A percentile compares a stretch with the other conserved stretches of the same genome.
Evolutionary conservation across 805 yeast species (phyloP).

Genomic region (Grigorovia humatica): DNA sequence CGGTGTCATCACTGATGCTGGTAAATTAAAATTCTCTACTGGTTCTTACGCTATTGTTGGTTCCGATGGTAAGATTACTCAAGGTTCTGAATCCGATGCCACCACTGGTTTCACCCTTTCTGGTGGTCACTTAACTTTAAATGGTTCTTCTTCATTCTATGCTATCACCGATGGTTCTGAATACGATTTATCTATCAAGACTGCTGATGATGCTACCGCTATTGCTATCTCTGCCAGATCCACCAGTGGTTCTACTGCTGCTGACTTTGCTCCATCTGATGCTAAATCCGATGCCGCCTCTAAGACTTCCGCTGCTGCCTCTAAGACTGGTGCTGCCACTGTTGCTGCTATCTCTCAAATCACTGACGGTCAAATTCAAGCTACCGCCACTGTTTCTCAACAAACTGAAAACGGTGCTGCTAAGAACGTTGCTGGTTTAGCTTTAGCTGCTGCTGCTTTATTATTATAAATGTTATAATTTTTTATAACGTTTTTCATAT

Average conservation of each 20-base stretch:
- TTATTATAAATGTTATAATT: background rate
- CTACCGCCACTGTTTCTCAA: conserved; percentile 5
- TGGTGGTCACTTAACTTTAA: conserved; percentile 30
- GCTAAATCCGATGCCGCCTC: conserved; percentile 6
- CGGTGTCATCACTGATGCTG: conserved; percentile 26
- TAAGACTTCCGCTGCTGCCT: conserved; percentile 1
- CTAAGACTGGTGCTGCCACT: conserved; percentile 1
- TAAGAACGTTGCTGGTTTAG: conserved; percentile 26
- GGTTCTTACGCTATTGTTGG: conserved; percentile 24
- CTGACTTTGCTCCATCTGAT: conserved; percentile 12
- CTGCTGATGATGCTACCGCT: conserved; percentile 15
- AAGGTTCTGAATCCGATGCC: conserved; percentile 18
- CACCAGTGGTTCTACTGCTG: conserved; percentile 3
- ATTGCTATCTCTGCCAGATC: conserved; percentile 12
- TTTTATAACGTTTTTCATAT: background rate
- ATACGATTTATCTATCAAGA: conserved; percentile 19
- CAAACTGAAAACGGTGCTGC: conserved; percentile 1
- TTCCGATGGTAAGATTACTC: conserved; percentile 16
- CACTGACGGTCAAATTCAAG: conserved; percentile 1
- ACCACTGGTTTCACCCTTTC: conserved; percentile 32
- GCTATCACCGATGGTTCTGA: conserved; percentile 29
- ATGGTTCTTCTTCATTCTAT: conserved; percentile 28
- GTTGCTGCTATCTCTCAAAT: conserved; percentile 3
- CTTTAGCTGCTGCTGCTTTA: conserved; percentile 9
- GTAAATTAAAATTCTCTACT: conserved; percentile 23